Conservation (phyloP, 2,329 filamentous ascomycete genomes). For the Aspergillus nomiae region DNA sequence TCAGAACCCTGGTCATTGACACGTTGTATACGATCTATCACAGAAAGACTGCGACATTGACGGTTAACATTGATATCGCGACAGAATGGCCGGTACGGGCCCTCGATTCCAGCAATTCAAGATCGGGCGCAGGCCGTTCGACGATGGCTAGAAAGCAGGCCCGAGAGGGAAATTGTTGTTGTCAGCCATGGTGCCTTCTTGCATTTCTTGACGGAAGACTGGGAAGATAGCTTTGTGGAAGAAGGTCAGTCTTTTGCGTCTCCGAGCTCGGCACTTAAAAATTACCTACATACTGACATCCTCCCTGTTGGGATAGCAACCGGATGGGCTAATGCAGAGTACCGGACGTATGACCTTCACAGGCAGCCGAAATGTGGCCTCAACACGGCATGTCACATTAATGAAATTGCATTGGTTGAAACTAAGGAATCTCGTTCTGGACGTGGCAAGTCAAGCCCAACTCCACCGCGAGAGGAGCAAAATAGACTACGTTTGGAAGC, state of each 20-base stretch:
- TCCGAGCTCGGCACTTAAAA: background rate
- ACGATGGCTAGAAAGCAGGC: constrained; percentile 14
- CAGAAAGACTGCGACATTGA: too few relatives aligned
- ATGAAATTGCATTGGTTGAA: background rate
- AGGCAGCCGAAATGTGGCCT: background rate
- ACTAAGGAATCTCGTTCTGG: background rate
- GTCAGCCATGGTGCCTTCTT: constrained; percentile 21
- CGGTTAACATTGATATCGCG: background rate
- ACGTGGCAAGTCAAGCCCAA: background rate
- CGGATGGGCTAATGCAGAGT: constrained; percentile 70
- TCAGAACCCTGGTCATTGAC: too few relatives aligned
- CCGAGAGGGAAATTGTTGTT: constrained; percentile 19
- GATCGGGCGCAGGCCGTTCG: constrained; percentile 12
- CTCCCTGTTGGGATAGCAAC: constrained; percentile 53
- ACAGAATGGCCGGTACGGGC: background rate
- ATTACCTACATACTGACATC: background rate
- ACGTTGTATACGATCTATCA: too few relatives aligned
- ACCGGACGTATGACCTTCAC: constrained; percentile 56
- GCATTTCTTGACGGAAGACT: constrained; percentile 40
- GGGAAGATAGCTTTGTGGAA: constrained; percentile 54
- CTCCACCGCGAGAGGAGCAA: background rate
- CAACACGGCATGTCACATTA: background rate
- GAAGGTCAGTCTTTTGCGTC: constrained; percentile 27
- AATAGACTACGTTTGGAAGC: background rate
- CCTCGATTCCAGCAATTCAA: constrained; percentile 29